A percentile compares a stretch with the other conserved stretches of the same genome.
Conservation (phyloP, 1,139 yeast genomes). For the Scheffersomyces titani region DNA sequence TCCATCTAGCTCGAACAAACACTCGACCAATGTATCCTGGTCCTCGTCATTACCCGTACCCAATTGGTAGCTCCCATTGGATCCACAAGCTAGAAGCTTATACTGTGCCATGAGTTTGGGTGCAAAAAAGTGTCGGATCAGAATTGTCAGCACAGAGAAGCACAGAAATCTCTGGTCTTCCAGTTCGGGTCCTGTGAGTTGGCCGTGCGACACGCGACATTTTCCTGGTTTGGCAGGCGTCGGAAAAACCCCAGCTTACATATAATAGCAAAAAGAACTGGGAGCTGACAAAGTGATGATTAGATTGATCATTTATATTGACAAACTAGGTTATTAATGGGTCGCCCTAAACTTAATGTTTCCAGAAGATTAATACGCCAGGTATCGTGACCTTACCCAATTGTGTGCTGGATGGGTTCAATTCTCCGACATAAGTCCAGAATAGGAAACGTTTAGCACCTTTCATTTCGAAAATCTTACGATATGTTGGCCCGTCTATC, state of each 20-base stretch:
- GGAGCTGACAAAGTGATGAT: background rate
- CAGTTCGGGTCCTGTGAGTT: background rate
- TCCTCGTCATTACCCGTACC: constrained; percentile 67
- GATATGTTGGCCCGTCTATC: background rate
- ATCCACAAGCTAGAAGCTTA: constrained; percentile 63
- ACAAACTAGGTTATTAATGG: background rate
- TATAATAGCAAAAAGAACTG: background rate
- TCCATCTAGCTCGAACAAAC: constrained; percentile 20
- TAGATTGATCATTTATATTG: background rate
- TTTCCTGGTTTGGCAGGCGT: background rate
- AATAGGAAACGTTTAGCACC: background rate
- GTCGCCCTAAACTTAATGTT: background rate
- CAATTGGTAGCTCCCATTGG: constrained; percentile 79
- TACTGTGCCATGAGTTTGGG: constrained; percentile 12
- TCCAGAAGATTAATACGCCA: background rate
- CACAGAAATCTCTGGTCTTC: background rate
- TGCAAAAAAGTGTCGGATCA: background rate
- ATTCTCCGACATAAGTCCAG: background rate
- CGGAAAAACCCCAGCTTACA: background rate
- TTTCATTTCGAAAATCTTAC: background rate
- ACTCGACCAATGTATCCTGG: constrained; percentile 28
- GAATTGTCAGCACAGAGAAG: background rate
- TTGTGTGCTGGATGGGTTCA: no score
- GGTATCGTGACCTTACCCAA: background rate
- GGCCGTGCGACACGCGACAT: background rate